phyloP scores from a whole-genome alignment of 2,329 filamentous ascomycete species.

The Sphaerulina musiva region DNA sequence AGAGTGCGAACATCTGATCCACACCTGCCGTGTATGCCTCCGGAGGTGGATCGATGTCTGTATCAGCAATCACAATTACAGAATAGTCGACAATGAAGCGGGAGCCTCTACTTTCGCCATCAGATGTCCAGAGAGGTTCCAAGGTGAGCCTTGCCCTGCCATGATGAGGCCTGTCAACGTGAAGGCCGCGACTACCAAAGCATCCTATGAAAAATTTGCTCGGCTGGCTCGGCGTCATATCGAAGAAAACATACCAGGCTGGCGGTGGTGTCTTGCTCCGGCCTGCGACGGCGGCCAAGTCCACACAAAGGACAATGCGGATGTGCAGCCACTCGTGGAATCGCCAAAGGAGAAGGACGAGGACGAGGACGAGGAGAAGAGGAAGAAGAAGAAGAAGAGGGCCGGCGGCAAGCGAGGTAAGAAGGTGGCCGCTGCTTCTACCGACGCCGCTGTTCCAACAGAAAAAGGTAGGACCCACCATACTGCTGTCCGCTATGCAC shows the following conservation, averaged over 20 bases:
- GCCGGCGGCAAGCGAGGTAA: background rate
- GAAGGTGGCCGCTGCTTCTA: background rate
- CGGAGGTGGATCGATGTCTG: slow-evolving; percentile 34
- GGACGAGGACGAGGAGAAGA: too few relatives aligned
- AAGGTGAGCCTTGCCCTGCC: slow-evolving; percentile 34
- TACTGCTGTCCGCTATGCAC: too few relatives aligned
- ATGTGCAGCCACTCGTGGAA: background rate
- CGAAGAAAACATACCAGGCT: slow-evolving; percentile 33
- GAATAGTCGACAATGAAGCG: slow-evolving; percentile 11
- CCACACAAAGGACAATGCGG: slow-evolving; percentile 26
- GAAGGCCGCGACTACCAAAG: slow-evolving; percentile 39
- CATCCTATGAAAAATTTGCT: slow-evolving; percentile 37
- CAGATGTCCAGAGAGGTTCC: slow-evolving; percentile 40
- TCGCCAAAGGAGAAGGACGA: background rate
- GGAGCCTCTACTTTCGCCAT: slow-evolving; percentile 40
- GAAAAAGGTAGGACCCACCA: background rate
- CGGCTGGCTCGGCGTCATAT: slow-evolving; percentile 24
- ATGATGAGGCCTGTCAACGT: slow-evolving; percentile 43
- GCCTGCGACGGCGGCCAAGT: slow-evolving; percentile 48
- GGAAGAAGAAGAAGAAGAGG: too few relatives aligned
- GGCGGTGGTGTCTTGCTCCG: slow-evolving; percentile 48
- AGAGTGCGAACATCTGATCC: slow-evolving; percentile 28
- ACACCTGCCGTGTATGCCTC: slow-evolving; percentile 35
- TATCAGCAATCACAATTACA: slow-evolving; percentile 17
- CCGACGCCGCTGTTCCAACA: background rate